Percentiles rank a stretch among this genome's conserved stretches.
Evolutionary conservation across 768 basidiomycete species (phyloP).

Genomic region (Collybiopsis confluens): DNA sequence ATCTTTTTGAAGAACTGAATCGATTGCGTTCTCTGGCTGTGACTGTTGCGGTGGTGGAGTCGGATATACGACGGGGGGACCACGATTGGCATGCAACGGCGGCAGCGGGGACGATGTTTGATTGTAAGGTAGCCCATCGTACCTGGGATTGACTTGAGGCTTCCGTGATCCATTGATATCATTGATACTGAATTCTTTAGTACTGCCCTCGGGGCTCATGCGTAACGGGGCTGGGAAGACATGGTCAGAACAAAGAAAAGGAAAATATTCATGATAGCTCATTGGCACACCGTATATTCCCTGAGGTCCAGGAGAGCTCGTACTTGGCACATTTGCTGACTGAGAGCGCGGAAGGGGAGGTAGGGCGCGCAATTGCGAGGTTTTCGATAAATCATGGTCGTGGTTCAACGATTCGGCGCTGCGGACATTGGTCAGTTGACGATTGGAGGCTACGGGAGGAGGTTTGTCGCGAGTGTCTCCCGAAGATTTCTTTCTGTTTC

Average conservation of each 20-base stretch:
- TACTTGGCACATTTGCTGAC: neutral
- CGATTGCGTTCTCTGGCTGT: neutral
- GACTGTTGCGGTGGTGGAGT: neutral
- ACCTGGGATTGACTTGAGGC: neutral
- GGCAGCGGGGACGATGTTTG: neutral
- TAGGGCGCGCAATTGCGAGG: neutral
- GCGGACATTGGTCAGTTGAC: neutral
- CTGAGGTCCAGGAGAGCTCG: neutral
- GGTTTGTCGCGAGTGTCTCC: neutral
- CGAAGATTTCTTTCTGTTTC: slow-evolving; percentile 4
- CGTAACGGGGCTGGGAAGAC: neutral
- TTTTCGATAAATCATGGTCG: neutral
- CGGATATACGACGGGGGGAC: neutral
- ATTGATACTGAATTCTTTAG: neutral
- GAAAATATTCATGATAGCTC: too few relatives aligned
- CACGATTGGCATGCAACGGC: neutral
- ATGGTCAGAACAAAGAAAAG: neutral
- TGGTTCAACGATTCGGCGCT: neutral
- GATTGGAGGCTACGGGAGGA: neutral
- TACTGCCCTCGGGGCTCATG: neutral
- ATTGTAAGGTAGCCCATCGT: slow-evolving; percentile 3
- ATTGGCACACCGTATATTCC: slow-evolving; percentile 3
- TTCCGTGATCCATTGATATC: neutral
- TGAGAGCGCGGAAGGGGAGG: slow-evolving; percentile 2
- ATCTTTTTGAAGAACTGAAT: neutral